A percentile compares a stretch with the other conserved stretches of the same genome.
These are phyloP conservation scores for Gyromitra esculenta DNA, from an alignment of 2,329 filamentous ascomycete genomes.

Conservation along the genomic window DNA sequence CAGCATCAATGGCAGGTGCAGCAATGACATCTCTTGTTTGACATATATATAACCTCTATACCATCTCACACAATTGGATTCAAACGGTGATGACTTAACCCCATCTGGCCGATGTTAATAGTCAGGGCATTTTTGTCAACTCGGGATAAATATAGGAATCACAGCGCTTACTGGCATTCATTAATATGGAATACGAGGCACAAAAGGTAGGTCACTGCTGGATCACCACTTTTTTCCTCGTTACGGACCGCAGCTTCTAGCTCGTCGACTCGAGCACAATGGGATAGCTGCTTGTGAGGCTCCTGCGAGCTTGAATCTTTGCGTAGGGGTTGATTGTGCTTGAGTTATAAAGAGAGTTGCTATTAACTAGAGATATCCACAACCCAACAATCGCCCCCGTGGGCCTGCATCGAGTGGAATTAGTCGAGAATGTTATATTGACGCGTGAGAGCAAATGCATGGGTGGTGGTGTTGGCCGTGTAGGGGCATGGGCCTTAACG, in stretches of 20 bases:
- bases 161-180: too few species aligned
- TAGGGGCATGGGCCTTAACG: background rate
- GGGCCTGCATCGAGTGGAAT: background rate
- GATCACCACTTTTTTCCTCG: too few species aligned
- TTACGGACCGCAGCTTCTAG: too few species aligned
- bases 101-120: background rate
- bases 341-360: too few species aligned
- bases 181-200: too few species aligned
- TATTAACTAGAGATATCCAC: background rate
- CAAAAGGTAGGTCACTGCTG: too few species aligned
- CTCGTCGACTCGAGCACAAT: too few species aligned
- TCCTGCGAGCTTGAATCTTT: too few species aligned
- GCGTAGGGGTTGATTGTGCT: too few species aligned
- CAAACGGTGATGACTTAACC: background rate
- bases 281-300: too few species aligned
- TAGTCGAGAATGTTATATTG: background rate
- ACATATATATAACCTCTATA: too few species aligned
- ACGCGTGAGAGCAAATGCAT: background rate
- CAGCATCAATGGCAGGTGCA: background rate
- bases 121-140: background rate
- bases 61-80: background rate
- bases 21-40: background rate
- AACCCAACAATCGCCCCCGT: background rate
- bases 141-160: too few species aligned
- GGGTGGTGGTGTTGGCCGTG: background rate